Evolutionary conservation across 768 basidiomycete species (phyloP), one percentile per base, ranked within the genome.

Genomic region (Podaxis rugospora): DNA sequence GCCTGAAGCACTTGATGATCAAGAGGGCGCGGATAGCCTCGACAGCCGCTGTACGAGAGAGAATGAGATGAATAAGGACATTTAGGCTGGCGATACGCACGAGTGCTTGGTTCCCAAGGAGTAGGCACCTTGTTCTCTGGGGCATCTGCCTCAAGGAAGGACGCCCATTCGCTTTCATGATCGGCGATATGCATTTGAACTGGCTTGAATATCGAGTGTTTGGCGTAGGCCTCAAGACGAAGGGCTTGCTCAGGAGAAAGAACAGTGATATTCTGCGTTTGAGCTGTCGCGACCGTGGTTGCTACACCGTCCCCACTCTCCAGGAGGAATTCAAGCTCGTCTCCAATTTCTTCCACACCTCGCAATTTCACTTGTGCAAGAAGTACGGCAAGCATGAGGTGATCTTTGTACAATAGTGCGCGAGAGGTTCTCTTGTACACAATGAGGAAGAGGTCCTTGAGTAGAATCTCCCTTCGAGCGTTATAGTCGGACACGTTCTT

Each of bases 251-350:
- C 90, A 9, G 83, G 61, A 3, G 86, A 80, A 54, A 95, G 74
- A 56, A 89, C 70, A 37, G 82, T 71, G 44, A 75, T 74, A 7
- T 74, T 68, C 56, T 78, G 70, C 35, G 76, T 75, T 18, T 73
- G 67, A 2, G 76, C 62, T 36, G 75, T 70, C 1, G 70, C 67
- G 23, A 80, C 62, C 32, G 69, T 68, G 21, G 79, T 70, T 54
- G 80, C 70, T 18, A 84, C 76, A 18, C 82, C 83, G 51, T 93
- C 90, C 4, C 91, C 89, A 65, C 90, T 89, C 69, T 98, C 95
- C 46, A 98, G 78, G n/a, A 98, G 75, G 75, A 94, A 93, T 68
- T 97, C 94, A 18, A 96, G 71, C 69, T 96, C 95, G 18, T 95
- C 92, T 2, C 77, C 71, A 44, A 92, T 88, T 49, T 93, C 92